Base-by-base conservation (phyloP, 2,329 filamentous ascomycete genomes). In the Cryphonectria carpinicola region DNA sequence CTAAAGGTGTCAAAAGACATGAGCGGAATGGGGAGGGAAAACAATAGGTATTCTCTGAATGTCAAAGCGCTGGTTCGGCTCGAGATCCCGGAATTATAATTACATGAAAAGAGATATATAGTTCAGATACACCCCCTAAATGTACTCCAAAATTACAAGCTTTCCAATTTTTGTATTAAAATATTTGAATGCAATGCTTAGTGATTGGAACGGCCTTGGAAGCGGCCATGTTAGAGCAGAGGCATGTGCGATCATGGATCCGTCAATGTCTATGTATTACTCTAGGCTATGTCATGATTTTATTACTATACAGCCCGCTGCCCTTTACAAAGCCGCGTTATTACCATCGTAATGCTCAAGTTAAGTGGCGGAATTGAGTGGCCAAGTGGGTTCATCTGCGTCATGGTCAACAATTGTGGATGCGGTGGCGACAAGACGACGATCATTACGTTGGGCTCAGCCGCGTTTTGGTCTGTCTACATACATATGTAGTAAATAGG, bases 401-500 rank as follows among this genome's bases (percentile, higher is more conserved):
- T 68, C 66, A 68, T 68, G 49, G 41, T 43, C 14, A 14, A 17
- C 43, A 32, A 22, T 13, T 37, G 41, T 68, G 66, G 43, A 28
- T n/a, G 22, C 17, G 41, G 64, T 66, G 64, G 64, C 64, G 32
- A 62, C 35, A 39, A 32, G 25, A 22, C 43, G 66, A 52, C 58
- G 66, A 62, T 68, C 66, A 68, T 68, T 68, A 68, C 66, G 66
- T 68, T 61, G 66, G 35, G n/a, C 17, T 14, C 54, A 11, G 14
- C 46, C 13, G 43, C 28, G 37, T 22, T 19, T 22, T n/a, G 19
- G 17, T 22, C 32, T 32, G 22, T 4, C 14, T 39, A 62, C 4
- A 43, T 19, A 39, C 62, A 49, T 49, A n/a, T 25, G n/a, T 43
- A n/a, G 39, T n/a, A 13, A 22, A 25, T 49, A 46, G 41, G 37